phyloP scores from a whole-genome alignment of 257 asterid species.

The Linaria vulgaris region DNA sequence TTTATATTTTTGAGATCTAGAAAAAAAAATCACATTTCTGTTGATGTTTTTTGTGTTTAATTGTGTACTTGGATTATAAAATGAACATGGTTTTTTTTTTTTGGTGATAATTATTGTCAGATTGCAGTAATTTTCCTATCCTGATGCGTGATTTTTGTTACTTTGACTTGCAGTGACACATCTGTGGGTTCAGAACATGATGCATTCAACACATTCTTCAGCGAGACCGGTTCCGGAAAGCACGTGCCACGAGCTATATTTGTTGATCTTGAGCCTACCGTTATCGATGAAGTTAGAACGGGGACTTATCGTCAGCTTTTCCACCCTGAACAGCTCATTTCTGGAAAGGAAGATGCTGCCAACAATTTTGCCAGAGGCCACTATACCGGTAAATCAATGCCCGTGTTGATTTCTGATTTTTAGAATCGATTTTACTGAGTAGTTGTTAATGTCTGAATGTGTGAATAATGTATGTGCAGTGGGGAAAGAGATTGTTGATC shows the following conservation, averaged over 20 bases:
- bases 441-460: not conserved
- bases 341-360: conserved; percentile 57
- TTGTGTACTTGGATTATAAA: not conserved
- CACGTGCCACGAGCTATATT: conserved; percentile 52
- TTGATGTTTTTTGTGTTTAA: not conserved
- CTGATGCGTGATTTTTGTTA: conserved; percentile 8
- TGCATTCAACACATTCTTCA: conserved; percentile 55
- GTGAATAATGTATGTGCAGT: conserved; percentile 25
- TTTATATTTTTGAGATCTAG: not conserved
- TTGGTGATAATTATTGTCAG: not conserved
- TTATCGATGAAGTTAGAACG: conserved; percentile 47
- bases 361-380: conserved; percentile 52
- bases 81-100: not conserved
- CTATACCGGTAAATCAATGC: conserved; percentile 33
- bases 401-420: conserved; percentile 9
- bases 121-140: conserved; percentile 6
- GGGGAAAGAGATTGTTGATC: conserved; percentile 74
- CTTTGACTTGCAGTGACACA: conserved; percentile 38
- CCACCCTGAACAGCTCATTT: conserved; percentile 55
- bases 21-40: not conserved
- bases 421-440: not conserved
- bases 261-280: conserved; percentile 54
- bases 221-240: conserved; percentile 53
- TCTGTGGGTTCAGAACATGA: conserved; percentile 42
- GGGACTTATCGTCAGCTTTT: conserved; percentile 51